These are phyloP conservation scores for Tolypocladium endophyticum DNA, from an alignment of 2,329 filamentous ascomycete species.

Conservation along the genomic window DNA sequence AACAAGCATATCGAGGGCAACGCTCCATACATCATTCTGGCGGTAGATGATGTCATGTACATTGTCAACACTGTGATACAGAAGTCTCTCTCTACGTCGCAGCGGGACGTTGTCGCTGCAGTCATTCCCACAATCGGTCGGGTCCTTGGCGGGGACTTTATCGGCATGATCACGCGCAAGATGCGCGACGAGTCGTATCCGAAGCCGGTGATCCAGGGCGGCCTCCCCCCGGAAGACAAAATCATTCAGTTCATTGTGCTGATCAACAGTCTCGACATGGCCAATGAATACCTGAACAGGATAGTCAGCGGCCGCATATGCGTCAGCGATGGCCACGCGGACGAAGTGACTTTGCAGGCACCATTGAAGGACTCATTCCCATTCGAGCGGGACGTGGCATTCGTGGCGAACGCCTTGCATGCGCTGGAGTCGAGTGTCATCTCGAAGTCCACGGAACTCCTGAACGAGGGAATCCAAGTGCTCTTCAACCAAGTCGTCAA, in stretches of 20 bases:
- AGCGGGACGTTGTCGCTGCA: slow-evolving; percentile 64
- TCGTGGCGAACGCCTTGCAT: slow-evolving; percentile 58
- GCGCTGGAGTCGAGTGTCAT: slow-evolving; percentile 63
- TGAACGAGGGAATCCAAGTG: slow-evolving; percentile 75
- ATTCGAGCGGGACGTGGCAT: slow-evolving; percentile 62
- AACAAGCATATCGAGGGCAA: slow-evolving; percentile 63
- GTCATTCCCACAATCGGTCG: slow-evolving; percentile 71
- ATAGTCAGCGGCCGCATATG: slow-evolving; percentile 65
- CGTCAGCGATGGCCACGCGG: slow-evolving; percentile 24
- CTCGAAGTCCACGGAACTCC: slow-evolving; percentile 68
- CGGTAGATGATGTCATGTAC: slow-evolving; percentile 98
- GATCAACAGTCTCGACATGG: slow-evolving; percentile 90
- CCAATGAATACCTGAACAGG: slow-evolving; percentile 79
- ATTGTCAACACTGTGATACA: slow-evolving; percentile 90
- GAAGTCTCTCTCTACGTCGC: slow-evolving; percentile 76
- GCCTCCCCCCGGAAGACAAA: slow-evolving; percentile 75
- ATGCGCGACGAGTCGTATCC: slow-evolving; percentile 97
- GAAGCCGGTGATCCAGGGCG: slow-evolving; percentile 65
- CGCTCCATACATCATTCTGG: slow-evolving; percentile 84
- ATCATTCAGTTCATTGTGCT: slow-evolving; percentile 84
- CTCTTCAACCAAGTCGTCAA: slow-evolving; percentile 84
- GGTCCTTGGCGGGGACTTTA: slow-evolving; percentile 79
- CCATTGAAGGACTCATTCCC: slow-evolving; percentile 61
- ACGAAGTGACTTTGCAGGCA: slow-evolving; percentile 25
- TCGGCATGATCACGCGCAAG: slow-evolving; percentile 93